Evolutionary conservation across 2,329 filamentous ascomycete species (phyloP), one percentile per base, ranked within the genome.

Genomic region (Trichoderma sp.): DNA sequence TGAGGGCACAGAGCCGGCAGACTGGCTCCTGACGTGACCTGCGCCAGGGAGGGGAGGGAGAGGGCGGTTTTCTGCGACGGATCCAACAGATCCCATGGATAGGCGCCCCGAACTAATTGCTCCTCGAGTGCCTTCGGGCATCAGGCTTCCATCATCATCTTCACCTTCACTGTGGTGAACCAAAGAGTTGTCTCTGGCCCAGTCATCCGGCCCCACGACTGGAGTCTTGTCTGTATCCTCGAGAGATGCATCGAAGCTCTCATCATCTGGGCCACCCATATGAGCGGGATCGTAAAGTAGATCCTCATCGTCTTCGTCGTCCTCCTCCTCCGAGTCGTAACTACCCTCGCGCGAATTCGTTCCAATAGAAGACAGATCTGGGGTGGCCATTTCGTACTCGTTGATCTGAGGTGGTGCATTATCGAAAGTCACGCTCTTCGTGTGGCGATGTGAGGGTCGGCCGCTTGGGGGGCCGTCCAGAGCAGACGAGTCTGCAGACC

Each of bases 391-490:
- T 81, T 98, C 96, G 79, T 98, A 99, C 81, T 99, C 96, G 77
- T 98, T 97, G 76, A 99, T 87, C 77, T 97, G 92, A 29, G 96
- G 96, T 27, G 95, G 95, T 2, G 93, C 94, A 47, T 91, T 92
- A 81, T 98, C 94, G 78, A 99, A 99, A 0, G 95, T 99, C 70
- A 99, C 96, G 76, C 94, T 97, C 85, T 99, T 99, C 59, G 93
- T 90, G 80, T 97, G 92, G 66, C 94, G 91, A 77, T 93, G 91
- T 53, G 94, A 85, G 14, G 85, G 86, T 72, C 88, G 89, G 66
- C 91, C 90, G 7, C 87, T 87, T 43, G 89, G 87, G 19, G 91
- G 82, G 63, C 89, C 81, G 55, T 83, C 87, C 47, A 86, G 83
- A 52, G 85, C 82, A 3, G 86, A 84, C 21, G 87, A 86, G 53